Conservation (phyloP, 148 eudicot genomes). For the Amaranthus hypochondriacus region DNA sequence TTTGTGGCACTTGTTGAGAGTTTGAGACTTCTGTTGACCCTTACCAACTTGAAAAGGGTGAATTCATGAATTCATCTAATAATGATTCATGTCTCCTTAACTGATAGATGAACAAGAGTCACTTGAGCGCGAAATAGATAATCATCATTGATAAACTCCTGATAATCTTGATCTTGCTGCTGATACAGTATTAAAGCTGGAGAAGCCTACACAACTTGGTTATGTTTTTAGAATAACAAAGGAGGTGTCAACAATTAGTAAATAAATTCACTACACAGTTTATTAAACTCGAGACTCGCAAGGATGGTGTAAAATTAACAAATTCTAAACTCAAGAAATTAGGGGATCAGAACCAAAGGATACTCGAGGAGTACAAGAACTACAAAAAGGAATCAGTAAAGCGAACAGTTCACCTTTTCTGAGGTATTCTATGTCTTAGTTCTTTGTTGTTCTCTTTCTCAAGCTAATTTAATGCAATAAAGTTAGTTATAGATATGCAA, state of each 20-base stretch:
- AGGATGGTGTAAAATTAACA: slow-evolving; percentile 96
- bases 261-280: slow-evolving; percentile 74
- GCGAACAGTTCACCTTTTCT: slow-evolving; percentile 70
- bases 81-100: slow-evolving; percentile 63
- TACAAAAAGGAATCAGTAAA: slow-evolving; percentile 82
- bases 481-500: slow-evolving; percentile 34
- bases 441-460: slow-evolving; percentile 10
- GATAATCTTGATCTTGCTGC: slow-evolving; percentile 78
- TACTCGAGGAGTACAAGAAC: slow-evolving; percentile 73
- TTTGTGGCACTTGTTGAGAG: slow-evolving; percentile 73
- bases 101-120: slow-evolving; percentile 70
- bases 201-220: slow-evolving; percentile 94
- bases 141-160: slow-evolving; percentile 66
- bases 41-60: slow-evolving; percentile 92
- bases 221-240: slow-evolving; percentile 96
- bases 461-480: slow-evolving; percentile 8
- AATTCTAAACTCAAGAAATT: slow-evolving; percentile 80
- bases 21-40: slow-evolving; percentile 76
- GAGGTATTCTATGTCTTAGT: slow-evolving; percentile 45
- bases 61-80: slow-evolving; percentile 85
- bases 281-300: slow-evolving; percentile 90
- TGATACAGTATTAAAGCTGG: slow-evolving; percentile 79
- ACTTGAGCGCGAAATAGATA: slow-evolving; percentile 63
- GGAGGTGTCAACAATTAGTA: slow-evolving; percentile 92
- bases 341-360: slow-evolving; percentile 77